Evolutionary conservation across 2,329 filamentous ascomycete species (phyloP).

Genomic region (Clonostachys chloroleuca): DNA sequence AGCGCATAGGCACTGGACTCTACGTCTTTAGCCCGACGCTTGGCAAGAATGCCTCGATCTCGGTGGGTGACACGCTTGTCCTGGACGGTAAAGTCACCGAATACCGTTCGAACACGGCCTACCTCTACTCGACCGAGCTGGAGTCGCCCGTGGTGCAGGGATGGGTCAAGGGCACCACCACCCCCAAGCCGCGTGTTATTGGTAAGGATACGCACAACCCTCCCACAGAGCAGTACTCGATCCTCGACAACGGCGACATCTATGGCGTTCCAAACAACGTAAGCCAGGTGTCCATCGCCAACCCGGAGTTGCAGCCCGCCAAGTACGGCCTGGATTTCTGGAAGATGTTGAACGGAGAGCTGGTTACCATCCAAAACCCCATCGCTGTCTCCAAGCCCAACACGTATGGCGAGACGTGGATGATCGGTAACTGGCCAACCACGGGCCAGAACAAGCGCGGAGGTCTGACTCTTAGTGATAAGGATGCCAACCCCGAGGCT

Average conservation of each 20-base stretch:
- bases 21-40: too few species aligned
- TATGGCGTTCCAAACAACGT: conserved; percentile 61
- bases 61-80: too few species aligned
- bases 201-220: conserved; percentile 51
- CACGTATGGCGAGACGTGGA: conserved; percentile 63
- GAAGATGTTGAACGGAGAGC: conserved; percentile 64
- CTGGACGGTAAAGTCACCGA: too few species aligned
- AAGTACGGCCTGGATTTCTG: conserved; percentile 69
- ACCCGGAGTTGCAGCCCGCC: conserved; percentile 56
- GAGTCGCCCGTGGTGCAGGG: conserved; percentile 46
- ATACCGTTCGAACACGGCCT: conserved; percentile 13
- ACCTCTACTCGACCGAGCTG: conserved; percentile 62
- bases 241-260: conserved; percentile 58
- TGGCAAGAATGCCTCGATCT: too few species aligned
- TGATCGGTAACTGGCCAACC: conserved; percentile 58
- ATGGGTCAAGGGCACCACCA: conserved; percentile 48
- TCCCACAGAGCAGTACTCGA: conserved; percentile 56
- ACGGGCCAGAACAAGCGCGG: conserved; percentile 59
- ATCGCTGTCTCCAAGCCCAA: conserved; percentile 57
- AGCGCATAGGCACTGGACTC: too few species aligned
- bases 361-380: conserved; percentile 57
- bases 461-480: conserved; percentile 57
- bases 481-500: conserved; percentile 65
- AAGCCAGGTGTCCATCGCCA: conserved; percentile 49
- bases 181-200: conserved; percentile 53